Evolutionary conservation across 176 grass and related monocot genomes (phyloP).

Genomic region (Leersia perrieri): DNA sequence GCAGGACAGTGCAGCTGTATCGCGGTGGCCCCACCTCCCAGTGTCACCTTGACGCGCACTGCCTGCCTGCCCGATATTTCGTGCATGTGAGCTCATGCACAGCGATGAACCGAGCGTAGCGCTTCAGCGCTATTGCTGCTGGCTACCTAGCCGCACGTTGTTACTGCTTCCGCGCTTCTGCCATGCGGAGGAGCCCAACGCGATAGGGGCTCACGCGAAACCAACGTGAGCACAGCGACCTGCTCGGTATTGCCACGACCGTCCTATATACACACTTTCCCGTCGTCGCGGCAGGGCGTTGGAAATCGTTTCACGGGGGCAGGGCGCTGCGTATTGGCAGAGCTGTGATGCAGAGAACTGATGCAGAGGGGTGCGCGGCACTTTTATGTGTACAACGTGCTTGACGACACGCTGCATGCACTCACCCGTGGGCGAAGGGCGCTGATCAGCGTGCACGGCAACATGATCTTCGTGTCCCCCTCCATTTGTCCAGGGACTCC

Average conservation of each 20-base stretch:
- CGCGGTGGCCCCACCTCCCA: background rate
- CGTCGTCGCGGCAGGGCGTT: background rate
- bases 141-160: background rate
- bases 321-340: background rate
- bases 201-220: background rate
- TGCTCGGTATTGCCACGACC: slow-evolving; percentile 13
- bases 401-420: background rate
- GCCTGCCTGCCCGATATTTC: slow-evolving; percentile 1
- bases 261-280: slow-evolving; percentile 13
- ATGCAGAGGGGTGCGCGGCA: background rate
- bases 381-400: background rate
- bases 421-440: background rate
- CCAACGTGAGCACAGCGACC: background rate
- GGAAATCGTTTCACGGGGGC: slow-evolving; percentile 35
- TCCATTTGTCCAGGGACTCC: too few relatives aligned
- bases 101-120: background rate
- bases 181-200: background rate
- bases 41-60: background rate
- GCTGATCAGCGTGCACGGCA: too few relatives aligned
- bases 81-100: background rate
- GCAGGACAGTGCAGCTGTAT: slow-evolving; percentile 4
- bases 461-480: background rate
- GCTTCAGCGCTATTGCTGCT: too few relatives aligned
- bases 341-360: background rate
- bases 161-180: background rate